Conservation (phyloP, 768 basidiomycete genomes). For the Trametes cinnabarina region DNA sequence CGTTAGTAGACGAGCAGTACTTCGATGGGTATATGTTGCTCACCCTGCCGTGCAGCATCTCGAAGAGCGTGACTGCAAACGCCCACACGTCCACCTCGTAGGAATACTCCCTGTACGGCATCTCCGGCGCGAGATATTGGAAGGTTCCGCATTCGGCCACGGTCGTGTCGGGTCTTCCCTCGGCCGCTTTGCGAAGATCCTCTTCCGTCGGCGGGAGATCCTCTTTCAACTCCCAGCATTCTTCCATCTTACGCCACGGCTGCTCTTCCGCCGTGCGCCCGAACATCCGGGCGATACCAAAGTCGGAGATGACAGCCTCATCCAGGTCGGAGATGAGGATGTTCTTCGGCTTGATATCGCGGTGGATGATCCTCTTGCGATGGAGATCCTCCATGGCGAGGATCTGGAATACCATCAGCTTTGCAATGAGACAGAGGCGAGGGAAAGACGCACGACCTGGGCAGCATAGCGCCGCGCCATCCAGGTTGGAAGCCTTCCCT, state of each 20-base stretch:
- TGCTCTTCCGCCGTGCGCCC: slow-evolving; percentile 1
- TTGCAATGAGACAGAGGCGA: neutral
- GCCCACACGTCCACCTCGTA: slow-evolving; percentile 45
- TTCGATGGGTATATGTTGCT: neutral
- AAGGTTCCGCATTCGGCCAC: slow-evolving; percentile 33
- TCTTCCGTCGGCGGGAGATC: neutral
- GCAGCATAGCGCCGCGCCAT: slow-evolving; percentile 14
- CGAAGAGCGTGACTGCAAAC: slow-evolving; percentile 38
- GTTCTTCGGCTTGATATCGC: slow-evolving; percentile 32
- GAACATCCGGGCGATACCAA: slow-evolving; percentile 28
- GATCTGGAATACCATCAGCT: slow-evolving; percentile 7
- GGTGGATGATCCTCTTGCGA: slow-evolving; percentile 22
- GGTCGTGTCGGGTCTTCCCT: neutral
- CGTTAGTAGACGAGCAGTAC: neutral
- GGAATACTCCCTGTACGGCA: slow-evolving; percentile 40
- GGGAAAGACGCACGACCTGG: slow-evolving; percentile 43
- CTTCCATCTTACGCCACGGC: slow-evolving; percentile 4
- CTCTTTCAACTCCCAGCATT: slow-evolving; percentile 8
- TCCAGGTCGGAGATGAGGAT: slow-evolving; percentile 19
- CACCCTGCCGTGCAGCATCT: slow-evolving; percentile 23
- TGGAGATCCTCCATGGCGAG: slow-evolving; percentile 7
- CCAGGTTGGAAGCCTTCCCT: slow-evolving; percentile 4
- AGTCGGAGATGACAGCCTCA: slow-evolving; percentile 23
- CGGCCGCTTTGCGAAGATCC: neutral
- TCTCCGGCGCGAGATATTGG: slow-evolving; percentile 47